Percentiles rank a stretch among this genome's conserved stretches.
These are phyloP conservation scores for Moringa oleifera DNA, from an alignment of 345 rosid genomes.

Conservation along the genomic window DNA sequence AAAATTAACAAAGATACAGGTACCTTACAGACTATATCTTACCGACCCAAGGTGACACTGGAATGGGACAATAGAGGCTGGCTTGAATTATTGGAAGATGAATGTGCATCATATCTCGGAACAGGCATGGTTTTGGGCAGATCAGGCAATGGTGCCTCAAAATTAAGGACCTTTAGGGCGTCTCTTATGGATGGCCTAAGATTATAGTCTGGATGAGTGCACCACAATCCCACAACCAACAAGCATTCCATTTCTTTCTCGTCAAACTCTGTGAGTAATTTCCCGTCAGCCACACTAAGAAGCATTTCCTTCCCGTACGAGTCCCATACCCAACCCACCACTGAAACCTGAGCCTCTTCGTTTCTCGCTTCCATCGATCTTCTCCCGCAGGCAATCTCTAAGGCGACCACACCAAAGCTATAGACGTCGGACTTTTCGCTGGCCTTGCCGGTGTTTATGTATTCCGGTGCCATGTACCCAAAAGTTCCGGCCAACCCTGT, in stretches of 20 bases:
- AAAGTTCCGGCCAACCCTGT: slow-evolving; percentile 7
- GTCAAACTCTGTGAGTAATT: not conserved
- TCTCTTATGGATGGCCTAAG: slow-evolving; percentile 22
- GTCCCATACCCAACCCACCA: slow-evolving; percentile 26
- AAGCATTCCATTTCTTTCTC: slow-evolving; percentile 14
- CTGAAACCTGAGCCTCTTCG: not conserved
- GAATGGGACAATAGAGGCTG: too few relatives aligned
- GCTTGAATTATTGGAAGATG: too few relatives aligned
- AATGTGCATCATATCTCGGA: too few relatives aligned
- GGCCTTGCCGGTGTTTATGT: not conserved
- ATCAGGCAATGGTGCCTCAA: too few relatives aligned
- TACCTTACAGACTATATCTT: too few relatives aligned
- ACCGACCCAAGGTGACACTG: too few relatives aligned
- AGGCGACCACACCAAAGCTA: slow-evolving; percentile 16
- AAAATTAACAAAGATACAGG: too few relatives aligned
- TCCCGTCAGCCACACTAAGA: slow-evolving; percentile 6
- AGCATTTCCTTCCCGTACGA: not conserved
- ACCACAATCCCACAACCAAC: slow-evolving; percentile 20
- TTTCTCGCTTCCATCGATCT: not conserved
- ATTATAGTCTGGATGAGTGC: slow-evolving; percentile 10
- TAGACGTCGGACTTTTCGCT: slow-evolving; percentile 19
- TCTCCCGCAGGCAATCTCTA: slow-evolving; percentile 24
- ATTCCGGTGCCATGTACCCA: slow-evolving; percentile 21
- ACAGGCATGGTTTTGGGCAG: too few relatives aligned
- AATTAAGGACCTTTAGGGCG: slow-evolving; percentile 12